Conservation (phyloP, 176 grass and related monocot species). For the Oryza glaberrima region DNA sequence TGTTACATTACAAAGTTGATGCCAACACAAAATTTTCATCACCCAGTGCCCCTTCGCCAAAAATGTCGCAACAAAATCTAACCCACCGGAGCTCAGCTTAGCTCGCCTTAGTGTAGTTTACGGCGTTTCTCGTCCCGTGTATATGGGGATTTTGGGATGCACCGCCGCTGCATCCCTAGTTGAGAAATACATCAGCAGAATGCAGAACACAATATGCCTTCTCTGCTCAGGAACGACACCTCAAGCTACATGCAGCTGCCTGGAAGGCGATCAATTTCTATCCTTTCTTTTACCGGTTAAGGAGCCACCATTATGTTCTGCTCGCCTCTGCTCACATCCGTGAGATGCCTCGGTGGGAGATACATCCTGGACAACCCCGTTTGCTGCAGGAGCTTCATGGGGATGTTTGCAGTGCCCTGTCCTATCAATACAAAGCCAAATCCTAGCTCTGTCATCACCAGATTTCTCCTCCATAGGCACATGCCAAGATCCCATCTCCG, state of each 20-base stretch:
- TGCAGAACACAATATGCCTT: background rate
- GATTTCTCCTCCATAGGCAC: constrained; percentile 71
- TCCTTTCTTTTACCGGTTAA: constrained; percentile 78
- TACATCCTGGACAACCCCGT: constrained; percentile 3
- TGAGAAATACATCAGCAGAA: background rate
- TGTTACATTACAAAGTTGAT: background rate
- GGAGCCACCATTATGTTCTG: constrained; percentile 35
- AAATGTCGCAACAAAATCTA: background rate
- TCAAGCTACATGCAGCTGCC: background rate
- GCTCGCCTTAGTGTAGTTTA: background rate
- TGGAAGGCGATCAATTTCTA: constrained; percentile 43
- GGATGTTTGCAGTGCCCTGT: constrained; percentile 10
- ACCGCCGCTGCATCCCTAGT: constrained; percentile 12
- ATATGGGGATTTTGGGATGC: background rate
- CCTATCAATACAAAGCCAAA: constrained; percentile 87
- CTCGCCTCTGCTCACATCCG: background rate
- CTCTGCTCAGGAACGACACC: background rate
- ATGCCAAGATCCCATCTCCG: constrained; percentile 78
- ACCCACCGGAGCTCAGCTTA: background rate
- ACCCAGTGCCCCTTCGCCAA: background rate
- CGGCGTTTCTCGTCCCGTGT: background rate
- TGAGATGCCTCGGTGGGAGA: constrained; percentile 1
- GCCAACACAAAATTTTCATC: background rate
- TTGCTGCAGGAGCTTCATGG: background rate
- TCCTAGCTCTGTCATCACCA: constrained; percentile 61